Evolutionary conservation across 2,329 filamentous ascomycete genomes (phyloP), one percentile per base, ranked within the genome.

Genomic region (Cryoendolithus antarcticus): DNA sequence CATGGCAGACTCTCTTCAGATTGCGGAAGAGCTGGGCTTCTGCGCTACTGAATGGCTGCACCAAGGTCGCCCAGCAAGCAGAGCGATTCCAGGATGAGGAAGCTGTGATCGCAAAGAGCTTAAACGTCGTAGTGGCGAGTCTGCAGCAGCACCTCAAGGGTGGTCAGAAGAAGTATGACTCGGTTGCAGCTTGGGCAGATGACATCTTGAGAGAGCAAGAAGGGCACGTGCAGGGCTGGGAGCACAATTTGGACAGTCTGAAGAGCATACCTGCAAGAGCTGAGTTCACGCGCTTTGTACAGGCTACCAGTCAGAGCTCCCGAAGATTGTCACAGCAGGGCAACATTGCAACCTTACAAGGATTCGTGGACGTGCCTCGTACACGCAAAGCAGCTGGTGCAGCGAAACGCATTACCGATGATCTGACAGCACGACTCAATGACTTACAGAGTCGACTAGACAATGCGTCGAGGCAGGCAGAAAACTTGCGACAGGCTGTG

Each of bases 1-100:
- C 86, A 74, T 98, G 91, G 89, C 83, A 86, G 57, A 75, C 79
- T 33, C 69, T 96, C 13, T 95, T 91, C 67, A 81, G 80, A 59
- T 73, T 79, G 42, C 79, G 91, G 43, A 77, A 80, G 51, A 71
- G 73, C 49, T 98, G 91, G 91, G 82, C 86, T 0, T 64, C 79
- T 38, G 70, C 69, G 30, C 64, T 93, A 28, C 71, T 81, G 5
- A 75, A 80, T 19, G 77, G 80, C 48, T 89, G 84, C 50, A 69
- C 69, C 36, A 65, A 66, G 36, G 80, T 86, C 65, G 75, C 78
- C 37, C 65, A 68, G 38, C 63, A 70, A 45, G 71, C 77, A 12
- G 69, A 75, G 51, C 71, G 78, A 40, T 73, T 83, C 48, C 82
- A 85, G 54, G 67, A 69, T 38, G 82, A 88, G 60, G 80, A 82